Evolutionary conservation across 768 basidiomycete species (phyloP), one percentile per base, ranked within the genome.

Genomic region (Holtermannia corniformis): DNA sequence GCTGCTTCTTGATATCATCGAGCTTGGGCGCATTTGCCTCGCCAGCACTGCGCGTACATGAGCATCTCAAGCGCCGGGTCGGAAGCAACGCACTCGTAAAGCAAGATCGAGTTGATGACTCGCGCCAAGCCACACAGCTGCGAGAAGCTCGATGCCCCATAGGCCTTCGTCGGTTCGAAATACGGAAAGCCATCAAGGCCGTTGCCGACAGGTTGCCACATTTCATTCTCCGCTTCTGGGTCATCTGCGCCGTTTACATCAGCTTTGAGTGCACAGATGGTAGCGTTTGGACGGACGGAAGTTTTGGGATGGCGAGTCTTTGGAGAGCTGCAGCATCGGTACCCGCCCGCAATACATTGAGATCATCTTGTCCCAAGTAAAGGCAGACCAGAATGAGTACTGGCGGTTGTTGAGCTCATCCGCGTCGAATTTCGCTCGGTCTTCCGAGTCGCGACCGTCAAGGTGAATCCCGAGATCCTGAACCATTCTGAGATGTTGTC

Each of bases 381-480:
- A 47, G 5, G 47, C 47, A 3, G 47, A 26, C 47, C 47, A 47
- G 47, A 47, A 47, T 5, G 20, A 11, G 4, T 27, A 5, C 14
- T 27, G 47, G 47, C 47, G 47, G 26, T 26, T 47, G 24, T 47
- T 27, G 12, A 27, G 24, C 14, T 23, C 47, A 10, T 47, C 47
- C 4, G 24, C 26, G 3, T 3, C 16, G 5, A 27, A 23, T 14
- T 23, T n/a, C 11, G 28, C 13, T 10, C n/a, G 13, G 26, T 27
- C 28, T 3, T 23, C 16, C n/a, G 26, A 25, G 5, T 27, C 24
- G 25, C 28, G 24, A 11, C 47, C 47, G 25, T 47, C 47, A 5
- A 47, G 47, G 26, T 47, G 47, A 27, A 47, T 47, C 3, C 47
- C 47, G 10, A 47, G 47, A 20, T 47, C 47, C 26, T 47, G 47